Evolutionary conservation across 106 monocot genomes (phyloP).

Genomic region (Cymbidium sinense): DNA sequence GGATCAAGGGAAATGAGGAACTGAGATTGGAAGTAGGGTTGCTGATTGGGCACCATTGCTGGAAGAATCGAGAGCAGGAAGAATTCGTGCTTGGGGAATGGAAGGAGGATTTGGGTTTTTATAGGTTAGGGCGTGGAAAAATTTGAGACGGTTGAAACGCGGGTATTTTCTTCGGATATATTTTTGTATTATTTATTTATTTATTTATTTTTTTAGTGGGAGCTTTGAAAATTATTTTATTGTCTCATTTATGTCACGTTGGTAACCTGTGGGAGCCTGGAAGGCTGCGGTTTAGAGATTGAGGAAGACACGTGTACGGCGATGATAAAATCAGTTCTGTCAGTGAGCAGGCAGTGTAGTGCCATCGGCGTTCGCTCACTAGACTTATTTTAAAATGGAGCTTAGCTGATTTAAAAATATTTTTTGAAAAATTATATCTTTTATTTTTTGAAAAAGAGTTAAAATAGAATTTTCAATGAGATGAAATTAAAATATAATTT

Average conservation of each 20-base stretch:
- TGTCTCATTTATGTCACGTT: neutral
- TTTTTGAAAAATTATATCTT: too few species aligned
- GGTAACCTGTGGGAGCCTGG: neutral
- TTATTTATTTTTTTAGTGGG: too few species aligned
- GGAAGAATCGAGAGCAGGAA: neutral
- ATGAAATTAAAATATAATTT: too few species aligned
- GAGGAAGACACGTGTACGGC: neutral
- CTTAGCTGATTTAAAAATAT: too few species aligned
- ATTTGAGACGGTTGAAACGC: constrained; percentile 5
- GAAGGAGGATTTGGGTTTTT: neutral
- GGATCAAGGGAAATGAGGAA: neutral
- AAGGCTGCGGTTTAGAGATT: neutral
- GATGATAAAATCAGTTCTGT: neutral
- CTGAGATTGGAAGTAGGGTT: neutral
- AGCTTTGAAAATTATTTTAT: too few species aligned
- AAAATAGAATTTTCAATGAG: too few species aligned
- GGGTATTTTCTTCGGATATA: neutral
- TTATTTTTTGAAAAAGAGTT: too few species aligned
- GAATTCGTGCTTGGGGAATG: neutral
- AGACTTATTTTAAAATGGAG: too few species aligned
- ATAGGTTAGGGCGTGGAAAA: neutral
- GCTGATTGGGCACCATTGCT: neutral
- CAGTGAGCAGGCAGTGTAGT: neutral
- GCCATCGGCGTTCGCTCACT: too few species aligned
- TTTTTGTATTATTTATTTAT: neutral